phyloP scores from a whole-genome alignment of 768 basidiomycete species.

The Lentinus tigrinus region DNA sequence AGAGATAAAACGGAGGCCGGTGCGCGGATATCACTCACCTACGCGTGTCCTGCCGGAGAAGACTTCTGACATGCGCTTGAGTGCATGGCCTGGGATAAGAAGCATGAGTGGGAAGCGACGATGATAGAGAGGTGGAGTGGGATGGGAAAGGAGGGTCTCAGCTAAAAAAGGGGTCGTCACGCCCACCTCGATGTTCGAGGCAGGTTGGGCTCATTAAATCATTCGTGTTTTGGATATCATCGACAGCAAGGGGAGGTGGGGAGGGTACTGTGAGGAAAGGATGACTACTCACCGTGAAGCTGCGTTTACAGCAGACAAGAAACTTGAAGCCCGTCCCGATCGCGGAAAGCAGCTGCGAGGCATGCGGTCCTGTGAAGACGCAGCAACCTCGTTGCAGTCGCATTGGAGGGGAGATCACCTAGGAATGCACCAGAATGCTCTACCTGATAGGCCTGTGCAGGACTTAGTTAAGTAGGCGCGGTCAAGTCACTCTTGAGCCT shows the following conservation, averaged over 20 bases:
- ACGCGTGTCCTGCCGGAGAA: too few species aligned
- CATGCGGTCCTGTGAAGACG: background rate
- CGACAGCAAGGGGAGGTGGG: constrained; percentile 9
- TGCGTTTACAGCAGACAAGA: too few species aligned
- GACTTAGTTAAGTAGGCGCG: too few species aligned
- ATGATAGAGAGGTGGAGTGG: background rate
- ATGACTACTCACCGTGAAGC: too few species aligned
- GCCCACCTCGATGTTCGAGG: constrained; percentile 21
- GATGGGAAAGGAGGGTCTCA: constrained; percentile 19
- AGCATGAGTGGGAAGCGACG: too few species aligned
- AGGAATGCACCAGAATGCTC: background rate
- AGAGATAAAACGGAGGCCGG: too few species aligned
- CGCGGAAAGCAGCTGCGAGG: too few species aligned
- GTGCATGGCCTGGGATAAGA: too few species aligned
- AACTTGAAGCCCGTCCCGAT: too few species aligned
- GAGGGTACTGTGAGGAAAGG: background rate
- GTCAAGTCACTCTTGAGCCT: too few species aligned
- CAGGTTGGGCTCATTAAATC: constrained; percentile 34
- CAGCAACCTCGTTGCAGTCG: background rate
- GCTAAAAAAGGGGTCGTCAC: constrained; percentile 26
- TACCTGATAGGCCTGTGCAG: background rate
- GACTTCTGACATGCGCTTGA: too few species aligned
- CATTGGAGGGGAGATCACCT: background rate
- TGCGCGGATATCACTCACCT: too few species aligned
- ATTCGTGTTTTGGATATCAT: constrained; percentile 26